Evolutionary conservation across 129 eudicot genomes (phyloP), one percentile per base, ranked within the genome.

Genomic region (Solidago caesia): DNA sequence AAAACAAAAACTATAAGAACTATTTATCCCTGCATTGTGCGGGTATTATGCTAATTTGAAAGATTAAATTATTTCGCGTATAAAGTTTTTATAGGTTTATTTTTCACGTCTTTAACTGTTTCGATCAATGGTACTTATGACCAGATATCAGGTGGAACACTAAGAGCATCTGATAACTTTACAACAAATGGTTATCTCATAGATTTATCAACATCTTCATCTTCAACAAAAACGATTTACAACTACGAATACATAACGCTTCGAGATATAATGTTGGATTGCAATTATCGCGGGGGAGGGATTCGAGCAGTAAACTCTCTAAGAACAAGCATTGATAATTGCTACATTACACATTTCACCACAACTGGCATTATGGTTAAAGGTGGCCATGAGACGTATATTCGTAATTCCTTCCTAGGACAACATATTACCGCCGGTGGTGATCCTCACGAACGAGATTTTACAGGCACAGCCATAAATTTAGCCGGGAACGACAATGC

Each of bases 301-400:
- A 85, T 94, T 56, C 83, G 76, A 60, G 88, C 81, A 1, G 42
- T 73, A 13, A 81, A 94, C 61, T 85, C 98, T 11, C 80, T 91
- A 11, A 84, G 98, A 81, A 88, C 92, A 5, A 78, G 75, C 83
- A 88, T 94, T 10, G 96, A 88, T 62, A 94, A 90, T 58, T 88
- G 96, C 52, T 94, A 90, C 96, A 77, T 94, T 21, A 70, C 96
- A 6, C 97, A 85, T 70, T 94, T 94, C 49, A 84, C 83, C 10
- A 88, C 90, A 59, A 81, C 77, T 10, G 98, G 98, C 9, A 90
- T 94, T 44, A 13, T 80, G 1, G 93, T 87, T 57, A 76, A 85
- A 73, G 87, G 89, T 25, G 98, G 98, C 16, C 98, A 94, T 29
- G 98, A 94, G 71, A 90, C 98, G 27, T 88, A 84, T 67, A 88